phyloP scores from a whole-genome alignment of 768 basidiomycete species.

The Hericium rajendrae region DNA sequence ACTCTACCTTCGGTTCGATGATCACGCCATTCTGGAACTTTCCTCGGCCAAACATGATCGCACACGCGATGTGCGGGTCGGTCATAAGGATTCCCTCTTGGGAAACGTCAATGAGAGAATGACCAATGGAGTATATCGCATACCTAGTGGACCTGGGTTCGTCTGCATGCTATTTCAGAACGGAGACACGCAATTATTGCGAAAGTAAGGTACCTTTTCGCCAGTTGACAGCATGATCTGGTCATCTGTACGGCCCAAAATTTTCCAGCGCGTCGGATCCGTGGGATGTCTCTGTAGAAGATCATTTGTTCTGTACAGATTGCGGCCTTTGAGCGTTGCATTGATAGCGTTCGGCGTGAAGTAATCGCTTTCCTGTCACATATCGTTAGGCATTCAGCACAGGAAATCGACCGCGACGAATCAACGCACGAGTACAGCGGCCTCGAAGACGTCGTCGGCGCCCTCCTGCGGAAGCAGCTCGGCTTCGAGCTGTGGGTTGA shows the following conservation, averaged over 20 bases:
- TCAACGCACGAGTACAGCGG: not conserved
- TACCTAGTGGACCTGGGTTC: slow-evolving; percentile 29
- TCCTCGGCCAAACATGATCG: slow-evolving; percentile 33
- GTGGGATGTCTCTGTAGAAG: slow-evolving; percentile 1
- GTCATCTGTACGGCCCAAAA: slow-evolving; percentile 32
- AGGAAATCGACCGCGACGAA: not conserved
- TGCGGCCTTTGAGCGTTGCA: not conserved
- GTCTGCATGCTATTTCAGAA: slow-evolving; percentile 17
- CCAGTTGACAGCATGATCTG: slow-evolving; percentile 35
- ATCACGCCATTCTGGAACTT: slow-evolving; percentile 31
- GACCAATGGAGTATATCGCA: not conserved
- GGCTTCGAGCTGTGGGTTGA: not conserved
- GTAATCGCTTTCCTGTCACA: not conserved
- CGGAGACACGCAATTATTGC: not conserved
- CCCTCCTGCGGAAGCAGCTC: slow-evolving; percentile 1
- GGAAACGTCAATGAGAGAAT: not conserved
- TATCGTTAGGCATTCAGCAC: not conserved
- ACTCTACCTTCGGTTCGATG: slow-evolving; percentile 25
- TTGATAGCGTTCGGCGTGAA: not conserved
- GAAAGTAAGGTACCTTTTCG: slow-evolving; percentile 24
- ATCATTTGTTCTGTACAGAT: not conserved
- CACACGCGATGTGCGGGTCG: slow-evolving; percentile 24
- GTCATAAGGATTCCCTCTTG: slow-evolving; percentile 26
- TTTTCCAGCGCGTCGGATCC: slow-evolving; percentile 7
- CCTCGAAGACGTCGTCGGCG: not conserved